A percentile compares a stretch with the other conserved stretches of the same genome.
These are phyloP conservation scores for Chlamydomonas urium DNA, from an alignment of 139 green algal genomes.

Conservation along the genomic window DNA sequence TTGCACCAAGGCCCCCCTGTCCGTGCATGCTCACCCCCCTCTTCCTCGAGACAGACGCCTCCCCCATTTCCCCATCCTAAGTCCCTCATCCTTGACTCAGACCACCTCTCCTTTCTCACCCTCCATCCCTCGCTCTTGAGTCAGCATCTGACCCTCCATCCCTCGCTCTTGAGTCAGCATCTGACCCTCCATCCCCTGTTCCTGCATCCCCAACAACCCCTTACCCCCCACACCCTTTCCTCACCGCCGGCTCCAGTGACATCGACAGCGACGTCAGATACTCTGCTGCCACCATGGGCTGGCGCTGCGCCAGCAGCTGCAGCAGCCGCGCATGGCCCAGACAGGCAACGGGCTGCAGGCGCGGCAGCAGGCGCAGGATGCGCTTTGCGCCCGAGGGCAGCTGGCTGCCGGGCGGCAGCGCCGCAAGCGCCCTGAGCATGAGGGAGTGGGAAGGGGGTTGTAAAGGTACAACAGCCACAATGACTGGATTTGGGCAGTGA, in stretches of 20 bases:
- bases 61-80: too few relatives aligned
- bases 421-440: neutral
- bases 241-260: slow-evolving; percentile 48
- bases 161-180: too few relatives aligned
- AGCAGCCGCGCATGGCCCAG: slow-evolving; percentile 40
- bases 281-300: slow-evolving; percentile 44
- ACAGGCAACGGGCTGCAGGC: slow-evolving; percentile 26
- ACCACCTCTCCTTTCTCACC: too few relatives aligned
- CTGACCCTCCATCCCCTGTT: too few relatives aligned
- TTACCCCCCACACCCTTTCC: neutral
- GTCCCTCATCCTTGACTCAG: too few relatives aligned
- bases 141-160: too few relatives aligned
- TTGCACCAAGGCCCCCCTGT: too few relatives aligned
- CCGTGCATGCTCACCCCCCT: too few relatives aligned
- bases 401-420: neutral
- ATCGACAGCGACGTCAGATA: slow-evolving; percentile 51
- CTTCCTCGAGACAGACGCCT: too few relatives aligned
- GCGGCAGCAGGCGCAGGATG: slow-evolving; percentile 35
- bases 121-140: too few relatives aligned
- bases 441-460: neutral
- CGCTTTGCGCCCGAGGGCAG: slow-evolving; percentile 12
- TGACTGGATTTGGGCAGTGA: neutral
- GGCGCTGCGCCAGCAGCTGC: slow-evolving; percentile 9
- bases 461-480: neutral
- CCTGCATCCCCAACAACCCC: too few relatives aligned